Base-by-base conservation (phyloP, 2,329 filamentous ascomycete genomes). In the Alternaria arborescens region DNA sequence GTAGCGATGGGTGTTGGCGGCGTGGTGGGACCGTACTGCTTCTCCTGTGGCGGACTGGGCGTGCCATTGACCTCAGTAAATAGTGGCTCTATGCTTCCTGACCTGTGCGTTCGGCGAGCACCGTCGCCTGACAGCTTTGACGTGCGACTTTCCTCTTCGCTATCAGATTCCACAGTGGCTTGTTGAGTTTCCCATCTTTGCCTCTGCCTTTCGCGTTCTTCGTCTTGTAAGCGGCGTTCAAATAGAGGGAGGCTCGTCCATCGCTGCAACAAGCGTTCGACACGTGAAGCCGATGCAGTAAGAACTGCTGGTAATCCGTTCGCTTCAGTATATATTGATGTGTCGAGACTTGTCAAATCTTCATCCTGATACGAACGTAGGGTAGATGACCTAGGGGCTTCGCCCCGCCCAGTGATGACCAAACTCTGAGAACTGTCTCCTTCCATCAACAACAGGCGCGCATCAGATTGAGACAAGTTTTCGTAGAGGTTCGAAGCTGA, bases 171-270 rank as follows among this genome's bases (percentile, higher is more conserved):
- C 1, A 78, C 74, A 24, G 69, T 76, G 4, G 75, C 69, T 53
- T 78, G 77, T 42, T 73, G 70, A 3, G 50, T 63, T 38, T 75
- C 69, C 47, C 71, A 68, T 55, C 68, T 74, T 38, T 74, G 59
- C 2, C 59, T 68, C 28, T 63, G 67, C 7, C 44, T 48, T 48
- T 68, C 66, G 8, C 66, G 69, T 50, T 77, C 69, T 16, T 66
- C 61, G 7, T 74, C 69, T 11, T 62, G 55, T 5, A 78, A 50
- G n/a, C 64, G 66, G 20, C 67, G 64, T 26, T 78, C 68, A 42
- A 79, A 69, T 30, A 74, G 70, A 18, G 67, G 70, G 16, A 79
- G 58, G 28, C 68, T 66, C 3, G 73, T 79, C 77, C 77, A 79
- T 40, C 59, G 67, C 18, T 70, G 65, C 38, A 79, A 51, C 38